A percentile compares a stretch with the other conserved stretches of the same genome.
These are phyloP conservation scores for Stachybotrys chartarum DNA, from an alignment of 2,329 filamentous ascomycete genomes.

Conservation along the genomic window DNA sequence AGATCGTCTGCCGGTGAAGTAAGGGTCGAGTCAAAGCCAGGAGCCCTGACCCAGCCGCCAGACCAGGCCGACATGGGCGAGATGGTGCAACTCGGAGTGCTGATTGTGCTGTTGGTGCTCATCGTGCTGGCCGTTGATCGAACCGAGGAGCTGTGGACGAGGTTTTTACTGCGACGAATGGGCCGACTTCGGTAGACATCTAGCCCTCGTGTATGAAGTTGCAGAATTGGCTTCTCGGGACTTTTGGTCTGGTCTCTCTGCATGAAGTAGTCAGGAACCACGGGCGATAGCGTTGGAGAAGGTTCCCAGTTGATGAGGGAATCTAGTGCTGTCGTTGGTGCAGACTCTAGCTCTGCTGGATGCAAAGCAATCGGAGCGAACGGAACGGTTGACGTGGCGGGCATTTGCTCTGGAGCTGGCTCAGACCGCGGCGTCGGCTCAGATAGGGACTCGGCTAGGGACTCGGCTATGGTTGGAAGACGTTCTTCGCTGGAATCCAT, in stretches of 20 bases:
- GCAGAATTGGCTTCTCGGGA: constrained; percentile 26
- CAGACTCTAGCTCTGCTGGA: constrained; percentile 17
- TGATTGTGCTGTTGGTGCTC: constrained; percentile 26
- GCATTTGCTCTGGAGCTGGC: constrained; percentile 6
- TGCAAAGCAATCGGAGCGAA: constrained; percentile 11
- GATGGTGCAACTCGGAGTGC: constrained; percentile 32
- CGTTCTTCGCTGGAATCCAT: constrained; percentile 41
- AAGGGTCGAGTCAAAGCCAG: constrained; percentile 33
- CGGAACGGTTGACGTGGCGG: constrained; percentile 11
- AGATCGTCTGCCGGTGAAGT: constrained; percentile 38
- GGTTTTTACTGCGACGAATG: constrained; percentile 30
- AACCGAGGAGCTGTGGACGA: constrained; percentile 41
- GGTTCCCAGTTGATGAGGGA: constrained; percentile 17
- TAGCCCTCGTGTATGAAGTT: constrained; percentile 29
- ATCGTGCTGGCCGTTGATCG: constrained; percentile 35
- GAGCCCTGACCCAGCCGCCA: constrained; percentile 29
- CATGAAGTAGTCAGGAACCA: constrained; percentile 15
- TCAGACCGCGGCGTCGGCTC: constrained; percentile 3
- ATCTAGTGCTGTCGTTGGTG: neutral
- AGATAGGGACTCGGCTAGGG: constrained; percentile 12
- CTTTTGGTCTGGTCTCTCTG: constrained; percentile 8
- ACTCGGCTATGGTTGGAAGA: constrained; percentile 19
- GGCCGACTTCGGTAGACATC: constrained; percentile 20
- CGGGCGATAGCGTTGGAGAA: constrained; percentile 14
- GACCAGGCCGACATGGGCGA: constrained; percentile 40